Evolutionary conservation across 495 filamentous ascomycete genomes (phyloP).

Genomic region (Apodospora peruviana): DNA sequence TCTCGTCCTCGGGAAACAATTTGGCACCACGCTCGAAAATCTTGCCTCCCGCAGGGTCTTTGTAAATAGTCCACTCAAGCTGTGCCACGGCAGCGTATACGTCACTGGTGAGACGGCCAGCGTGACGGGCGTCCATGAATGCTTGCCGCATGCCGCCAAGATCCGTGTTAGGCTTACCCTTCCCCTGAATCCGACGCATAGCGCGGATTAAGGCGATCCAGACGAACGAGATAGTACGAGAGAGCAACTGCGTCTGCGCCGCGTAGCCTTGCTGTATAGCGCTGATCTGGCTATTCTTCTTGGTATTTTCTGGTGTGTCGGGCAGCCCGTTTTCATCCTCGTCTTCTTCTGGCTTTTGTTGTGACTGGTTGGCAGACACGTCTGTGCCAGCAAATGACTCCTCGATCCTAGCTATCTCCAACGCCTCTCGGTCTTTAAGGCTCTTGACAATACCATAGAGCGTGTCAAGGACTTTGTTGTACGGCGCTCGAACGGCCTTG

Average conservation of each 20-base stretch:
- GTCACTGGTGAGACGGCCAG: conserved; percentile 82
- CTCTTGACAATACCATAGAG: conserved; percentile 75
- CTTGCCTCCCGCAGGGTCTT: conserved; percentile 81
- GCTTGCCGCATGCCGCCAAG: conserved; percentile 74
- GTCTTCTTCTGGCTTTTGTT: too few species aligned
- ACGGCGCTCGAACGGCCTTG: conserved; percentile 70
- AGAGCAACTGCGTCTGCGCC: conserved; percentile 65
- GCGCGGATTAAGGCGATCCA: conserved; percentile 94
- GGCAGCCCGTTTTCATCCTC: conserved; percentile 61
- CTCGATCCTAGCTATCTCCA: conserved; percentile 66
- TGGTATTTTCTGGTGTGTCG: conserved; percentile 48
- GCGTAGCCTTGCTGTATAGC: conserved; percentile 64
- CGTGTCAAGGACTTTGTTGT: conserved; percentile 74
- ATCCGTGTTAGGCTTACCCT: conserved; percentile 59
- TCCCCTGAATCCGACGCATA: conserved; percentile 90
- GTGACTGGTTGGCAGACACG: conserved; percentile 20
- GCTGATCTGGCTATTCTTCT: conserved; percentile 59
- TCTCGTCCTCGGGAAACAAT: conserved; percentile 86
- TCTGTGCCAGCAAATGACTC: conserved; percentile 42
- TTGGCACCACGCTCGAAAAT: conserved; percentile 93
- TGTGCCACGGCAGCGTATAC: conserved; percentile 89
- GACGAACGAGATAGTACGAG: conserved; percentile 74
- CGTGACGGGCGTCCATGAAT: conserved; percentile 79
- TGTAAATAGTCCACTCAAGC: conserved; percentile 93
- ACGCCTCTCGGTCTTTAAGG: conserved; percentile 64